A percentile compares a stretch with the other conserved stretches of the same genome.
Evolutionary conservation across 257 asterid genomes (phyloP).

Genomic region (Solanum acaule): DNA sequence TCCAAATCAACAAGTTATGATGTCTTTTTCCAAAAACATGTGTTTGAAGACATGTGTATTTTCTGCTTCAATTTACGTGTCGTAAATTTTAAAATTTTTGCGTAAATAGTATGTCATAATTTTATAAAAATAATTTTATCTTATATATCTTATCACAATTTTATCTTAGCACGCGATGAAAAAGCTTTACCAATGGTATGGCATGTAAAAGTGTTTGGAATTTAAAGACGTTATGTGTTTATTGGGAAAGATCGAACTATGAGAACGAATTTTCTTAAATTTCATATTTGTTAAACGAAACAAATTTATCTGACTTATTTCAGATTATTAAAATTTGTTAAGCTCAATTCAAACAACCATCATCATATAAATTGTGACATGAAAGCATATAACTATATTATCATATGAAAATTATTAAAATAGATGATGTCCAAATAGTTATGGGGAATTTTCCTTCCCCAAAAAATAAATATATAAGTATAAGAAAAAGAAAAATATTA

Average conservation of each 20-base stretch:
- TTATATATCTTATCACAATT: too few species aligned
- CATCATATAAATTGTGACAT: neutral
- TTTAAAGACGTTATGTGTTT: neutral
- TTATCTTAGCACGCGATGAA: neutral
- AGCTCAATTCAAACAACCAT: neutral
- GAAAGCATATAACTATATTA: neutral
- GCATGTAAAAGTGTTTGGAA: neutral
- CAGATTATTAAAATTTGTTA: too few species aligned
- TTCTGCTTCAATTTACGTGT: neutral
- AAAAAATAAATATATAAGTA: neutral
- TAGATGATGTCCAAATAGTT: neutral
- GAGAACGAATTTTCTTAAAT: neutral
- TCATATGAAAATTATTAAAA: neutral
- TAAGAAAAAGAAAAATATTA: neutral
- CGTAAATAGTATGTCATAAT: neutral
- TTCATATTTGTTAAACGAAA: neutral
- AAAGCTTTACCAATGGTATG: neutral
- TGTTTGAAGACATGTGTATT: neutral
- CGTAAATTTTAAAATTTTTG: neutral
- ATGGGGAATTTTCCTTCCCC: neutral
- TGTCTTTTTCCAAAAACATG: neutral
- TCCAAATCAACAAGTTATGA: slow-evolving; percentile 3
- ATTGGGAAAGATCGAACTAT: neutral
- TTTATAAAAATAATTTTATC: neutral
- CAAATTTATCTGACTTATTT: neutral